Conservation (phyloP, 768 basidiomycete species). For the Flagelloscypha sp. region DNA sequence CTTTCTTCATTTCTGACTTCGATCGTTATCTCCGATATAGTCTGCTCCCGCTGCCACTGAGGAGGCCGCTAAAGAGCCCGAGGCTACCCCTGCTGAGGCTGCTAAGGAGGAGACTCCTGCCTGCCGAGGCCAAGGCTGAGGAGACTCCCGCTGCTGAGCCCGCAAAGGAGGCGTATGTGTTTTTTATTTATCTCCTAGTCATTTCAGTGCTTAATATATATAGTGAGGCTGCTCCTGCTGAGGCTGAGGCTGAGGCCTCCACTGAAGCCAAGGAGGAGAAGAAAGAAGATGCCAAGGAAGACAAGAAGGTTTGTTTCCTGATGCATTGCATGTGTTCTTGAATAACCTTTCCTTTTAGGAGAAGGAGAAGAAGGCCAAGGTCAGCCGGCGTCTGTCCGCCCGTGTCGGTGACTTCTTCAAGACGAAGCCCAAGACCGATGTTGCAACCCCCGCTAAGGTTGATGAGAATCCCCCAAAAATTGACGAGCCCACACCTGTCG, state of each 20-base stretch:
- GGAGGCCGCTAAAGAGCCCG: constrained; percentile 28
- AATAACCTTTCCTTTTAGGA: constrained; percentile 18
- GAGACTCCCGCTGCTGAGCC: constrained; percentile 43
- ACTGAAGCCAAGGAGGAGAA: constrained; percentile 37
- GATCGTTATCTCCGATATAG: constrained; percentile 6
- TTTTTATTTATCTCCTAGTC: neutral
- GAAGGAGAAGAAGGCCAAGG: constrained; percentile 52
- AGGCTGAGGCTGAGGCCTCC: constrained; percentile 31
- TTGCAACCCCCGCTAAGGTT: constrained; percentile 67
- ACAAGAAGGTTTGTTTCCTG: constrained; percentile 27
- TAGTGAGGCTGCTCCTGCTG: constrained; percentile 37
- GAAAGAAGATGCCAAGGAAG: constrained; percentile 46
- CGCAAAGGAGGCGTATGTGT: constrained; percentile 63
- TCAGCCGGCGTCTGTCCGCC: constrained; percentile 75
- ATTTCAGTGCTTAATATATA: constrained; percentile 6
- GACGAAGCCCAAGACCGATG: constrained; percentile 57
- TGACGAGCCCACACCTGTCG: constrained; percentile 73
- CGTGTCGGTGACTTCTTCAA: constrained; percentile 83
- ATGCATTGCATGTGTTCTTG: constrained; percentile 1
- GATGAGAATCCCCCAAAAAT: constrained; percentile 86
- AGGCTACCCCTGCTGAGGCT: constrained; percentile 26
- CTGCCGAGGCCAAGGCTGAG: constrained; percentile 31
- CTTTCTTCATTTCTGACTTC: constrained; percentile 1
- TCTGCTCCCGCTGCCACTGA: constrained; percentile 30
- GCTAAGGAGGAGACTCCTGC: constrained; percentile 28